A percentile compares a stretch with the other conserved stretches of the same genome.
Evolutionary conservation across 2,329 filamentous ascomycete genomes (phyloP).

Genomic region (Neobulgaria alba): DNA sequence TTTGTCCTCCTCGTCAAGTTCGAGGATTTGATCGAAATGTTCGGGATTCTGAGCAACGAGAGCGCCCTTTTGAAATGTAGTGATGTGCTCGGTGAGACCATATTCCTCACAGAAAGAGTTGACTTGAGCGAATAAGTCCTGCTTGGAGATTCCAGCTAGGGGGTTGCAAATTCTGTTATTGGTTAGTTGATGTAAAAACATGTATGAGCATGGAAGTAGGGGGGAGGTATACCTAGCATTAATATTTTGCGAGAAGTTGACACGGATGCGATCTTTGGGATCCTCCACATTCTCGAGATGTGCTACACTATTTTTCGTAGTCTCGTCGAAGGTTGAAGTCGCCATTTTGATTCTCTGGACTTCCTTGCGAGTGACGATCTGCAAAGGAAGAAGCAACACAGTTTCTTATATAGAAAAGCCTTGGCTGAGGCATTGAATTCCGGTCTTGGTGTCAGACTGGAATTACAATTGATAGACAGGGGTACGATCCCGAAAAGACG

Average conservation of each 20-base stretch:
- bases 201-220: no score
- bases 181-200: no score
- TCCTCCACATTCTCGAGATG: constrained; percentile 5
- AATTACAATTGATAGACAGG: no score
- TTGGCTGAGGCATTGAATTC: neutral
- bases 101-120: constrained; percentile 51
- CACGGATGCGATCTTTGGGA: constrained; percentile 2
- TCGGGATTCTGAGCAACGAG: constrained; percentile 33
- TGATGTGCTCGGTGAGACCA: constrained; percentile 36
- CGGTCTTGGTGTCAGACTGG: no score
- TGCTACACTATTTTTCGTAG: constrained; percentile 1
- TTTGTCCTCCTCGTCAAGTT: constrained; percentile 28
- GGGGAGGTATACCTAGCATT: constrained; percentile 5
- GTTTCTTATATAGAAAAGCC: constrained; percentile 1
- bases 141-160: constrained; percentile 44
- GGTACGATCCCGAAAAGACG: no score
- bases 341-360: neutral
- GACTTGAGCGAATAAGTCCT: constrained; percentile 43
- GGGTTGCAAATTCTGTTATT: constrained; percentile 42
- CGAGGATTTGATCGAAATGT: constrained; percentile 13
- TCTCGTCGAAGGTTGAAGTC: neutral
- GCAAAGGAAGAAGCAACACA: neutral
- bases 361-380: neutral
- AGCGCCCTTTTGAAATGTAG: constrained; percentile 24
- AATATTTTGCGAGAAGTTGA: constrained; percentile 5